These are phyloP conservation scores for Chaetomium fimeti DNA, from an alignment of 495 filamentous ascomycete genomes.

Conservation along the genomic window DNA sequence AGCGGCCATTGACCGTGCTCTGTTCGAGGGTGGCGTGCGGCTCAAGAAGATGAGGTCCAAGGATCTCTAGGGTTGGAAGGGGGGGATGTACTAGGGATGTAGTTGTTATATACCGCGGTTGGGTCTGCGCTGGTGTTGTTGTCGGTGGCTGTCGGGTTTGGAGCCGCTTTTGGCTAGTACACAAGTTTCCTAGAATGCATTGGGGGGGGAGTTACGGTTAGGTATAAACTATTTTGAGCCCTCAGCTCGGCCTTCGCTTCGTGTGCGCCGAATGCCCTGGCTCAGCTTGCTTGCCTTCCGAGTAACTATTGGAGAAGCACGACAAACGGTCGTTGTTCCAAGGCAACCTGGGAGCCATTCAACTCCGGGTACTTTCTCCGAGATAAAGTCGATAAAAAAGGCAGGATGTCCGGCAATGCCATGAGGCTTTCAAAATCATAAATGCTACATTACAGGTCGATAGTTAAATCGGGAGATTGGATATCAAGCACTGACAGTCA, in stretches of 20 bases:
- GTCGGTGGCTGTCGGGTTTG: background rate
- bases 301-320: no score
- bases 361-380: no score
- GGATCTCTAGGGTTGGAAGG: slow-evolving; percentile 38
- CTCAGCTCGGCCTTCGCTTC: background rate
- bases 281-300: no score
- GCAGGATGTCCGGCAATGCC: background rate
- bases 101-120: slow-evolving; percentile 19
- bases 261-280: background rate
- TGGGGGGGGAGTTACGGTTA: slow-evolving; percentile 18
- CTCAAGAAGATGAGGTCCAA: slow-evolving; percentile 81
- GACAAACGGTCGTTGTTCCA: no score
- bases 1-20: slow-evolving; percentile 82
- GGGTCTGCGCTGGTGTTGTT: background rate
- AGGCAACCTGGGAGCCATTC: no score
- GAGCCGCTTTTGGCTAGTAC: slow-evolving; percentile 13
- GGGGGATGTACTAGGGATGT: background rate
- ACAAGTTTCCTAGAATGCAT: slow-evolving; percentile 16
- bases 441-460: background rate
- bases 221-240: background rate
- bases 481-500: background rate
- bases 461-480: slow-evolving; percentile 3
- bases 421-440: background rate
- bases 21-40: slow-evolving; percentile 83
- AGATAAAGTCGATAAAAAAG: background rate